phyloP scores from a whole-genome alignment of 495 filamentous ascomycete genomes.

The Trichoderma orchidacearum region DNA sequence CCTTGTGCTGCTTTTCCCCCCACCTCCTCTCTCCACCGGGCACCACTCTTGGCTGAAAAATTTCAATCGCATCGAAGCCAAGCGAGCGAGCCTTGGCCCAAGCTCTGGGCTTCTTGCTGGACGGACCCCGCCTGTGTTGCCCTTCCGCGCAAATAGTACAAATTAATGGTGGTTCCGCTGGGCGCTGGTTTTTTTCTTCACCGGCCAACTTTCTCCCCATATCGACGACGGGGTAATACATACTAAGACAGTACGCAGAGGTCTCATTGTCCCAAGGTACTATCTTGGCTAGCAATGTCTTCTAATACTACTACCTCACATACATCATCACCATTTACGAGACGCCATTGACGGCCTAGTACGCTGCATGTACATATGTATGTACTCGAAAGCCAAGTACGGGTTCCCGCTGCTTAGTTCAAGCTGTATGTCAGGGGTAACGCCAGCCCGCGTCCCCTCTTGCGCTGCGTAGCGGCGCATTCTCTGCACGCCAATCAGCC shows the following conservation, averaged over 20 bases:
- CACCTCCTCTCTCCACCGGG: background rate
- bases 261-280: no score
- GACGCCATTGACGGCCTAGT: no score
- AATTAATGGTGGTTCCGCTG: background rate
- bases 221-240: background rate
- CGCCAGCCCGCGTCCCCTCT: background rate
- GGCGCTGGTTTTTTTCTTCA: background rate
- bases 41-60: background rate
- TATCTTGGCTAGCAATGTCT: background rate
- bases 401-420: background rate
- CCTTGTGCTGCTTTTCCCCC: background rate
- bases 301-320: no score
- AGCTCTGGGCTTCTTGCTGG: background rate
- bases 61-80: background rate
- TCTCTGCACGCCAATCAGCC: background rate
- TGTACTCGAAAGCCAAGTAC: no score
- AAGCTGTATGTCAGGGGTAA: background rate
- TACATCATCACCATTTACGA: no score
- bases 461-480: background rate
- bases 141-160: background rate
- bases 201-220: background rate
- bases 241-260: background rate
- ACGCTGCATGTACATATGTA: no score
- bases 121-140: background rate
- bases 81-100: background rate